Evolutionary conservation across 2,329 filamentous ascomycete species (phyloP).

Genomic region (Aspergillus quadrilineatus): DNA sequence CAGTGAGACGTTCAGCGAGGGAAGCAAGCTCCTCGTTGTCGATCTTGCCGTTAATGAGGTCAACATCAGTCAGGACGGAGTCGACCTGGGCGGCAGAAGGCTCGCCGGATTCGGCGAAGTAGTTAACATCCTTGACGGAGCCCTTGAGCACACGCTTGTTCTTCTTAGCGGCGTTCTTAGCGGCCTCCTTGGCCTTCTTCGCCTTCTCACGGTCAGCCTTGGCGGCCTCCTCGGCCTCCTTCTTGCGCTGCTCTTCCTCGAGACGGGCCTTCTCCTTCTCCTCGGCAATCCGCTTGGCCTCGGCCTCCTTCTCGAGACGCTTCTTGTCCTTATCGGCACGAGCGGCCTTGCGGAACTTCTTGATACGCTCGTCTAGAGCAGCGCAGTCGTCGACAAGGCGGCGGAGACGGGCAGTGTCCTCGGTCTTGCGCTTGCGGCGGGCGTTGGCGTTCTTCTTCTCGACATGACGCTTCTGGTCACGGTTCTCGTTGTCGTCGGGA

Average conservation of each 20-base stretch:
- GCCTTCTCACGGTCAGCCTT: slow-evolving; percentile 78
- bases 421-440: slow-evolving; percentile 98
- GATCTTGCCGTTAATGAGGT: slow-evolving; percentile 81
- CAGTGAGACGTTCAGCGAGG: slow-evolving; percentile 75
- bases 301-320: slow-evolving; percentile 83
- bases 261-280: slow-evolving; percentile 81
- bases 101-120: slow-evolving; percentile 74
- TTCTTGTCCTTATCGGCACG: slow-evolving; percentile 97
- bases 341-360: slow-evolving; percentile 90
- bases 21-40: slow-evolving; percentile 86
- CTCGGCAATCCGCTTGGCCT: slow-evolving; percentile 81
- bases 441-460: slow-evolving; percentile 98
- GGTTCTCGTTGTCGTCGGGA: slow-evolving; percentile 97
- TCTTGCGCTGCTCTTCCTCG: slow-evolving; percentile 74
- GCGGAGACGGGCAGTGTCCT: slow-evolving; percentile 88
- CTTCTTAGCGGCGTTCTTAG: slow-evolving; percentile 99
- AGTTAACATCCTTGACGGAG: slow-evolving; percentile 96
- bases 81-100: slow-evolving; percentile 77
- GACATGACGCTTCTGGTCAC: slow-evolving; percentile 96
- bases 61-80: slow-evolving; percentile 77
- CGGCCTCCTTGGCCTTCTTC: slow-evolving; percentile 98
- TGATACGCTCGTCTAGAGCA: slow-evolving; percentile 88
- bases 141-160: slow-evolving; percentile 97
- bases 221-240: slow-evolving; percentile 81
- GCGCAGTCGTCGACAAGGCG: slow-evolving; percentile 85